Conservation (phyloP, 345 rosid genomes). For the Lepidium didymum region DNA sequence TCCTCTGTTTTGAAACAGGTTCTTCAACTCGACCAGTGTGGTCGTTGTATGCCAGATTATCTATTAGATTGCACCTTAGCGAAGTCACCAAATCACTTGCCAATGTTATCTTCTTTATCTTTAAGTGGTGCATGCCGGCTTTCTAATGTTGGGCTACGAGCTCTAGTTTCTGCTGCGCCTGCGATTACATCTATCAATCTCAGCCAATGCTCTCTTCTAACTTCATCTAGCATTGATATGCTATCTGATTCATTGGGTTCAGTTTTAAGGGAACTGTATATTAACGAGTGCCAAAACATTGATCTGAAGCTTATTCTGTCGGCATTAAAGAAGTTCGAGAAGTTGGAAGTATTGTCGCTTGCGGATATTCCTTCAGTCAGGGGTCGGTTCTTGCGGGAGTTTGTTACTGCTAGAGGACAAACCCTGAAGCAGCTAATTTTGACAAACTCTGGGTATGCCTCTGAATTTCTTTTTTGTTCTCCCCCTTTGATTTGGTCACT, state of each 20-base stretch:
- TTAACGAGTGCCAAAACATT: slow-evolving; percentile 72
- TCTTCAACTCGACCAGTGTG: slow-evolving; percentile 81
- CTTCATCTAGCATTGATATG: slow-evolving; percentile 46
- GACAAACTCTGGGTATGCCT: slow-evolving; percentile 60
- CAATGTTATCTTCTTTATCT: slow-evolving; percentile 52
- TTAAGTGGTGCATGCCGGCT: slow-evolving; percentile 77
- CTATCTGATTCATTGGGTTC: slow-evolving; percentile 55
- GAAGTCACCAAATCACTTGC: slow-evolving; percentile 47
- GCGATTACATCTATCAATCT: slow-evolving; percentile 62
- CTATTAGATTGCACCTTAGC: slow-evolving; percentile 44
- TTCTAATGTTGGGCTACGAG: slow-evolving; percentile 60
- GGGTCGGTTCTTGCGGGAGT: slow-evolving; percentile 48
- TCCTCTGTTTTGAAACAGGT: slow-evolving; percentile 44
- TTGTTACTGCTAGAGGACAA: slow-evolving; percentile 41
- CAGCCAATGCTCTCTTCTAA: slow-evolving; percentile 76
- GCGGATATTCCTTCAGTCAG: slow-evolving; percentile 53
- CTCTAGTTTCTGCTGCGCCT: slow-evolving; percentile 58
- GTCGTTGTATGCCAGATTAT: slow-evolving; percentile 77
- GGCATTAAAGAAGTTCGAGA: slow-evolving; percentile 52
- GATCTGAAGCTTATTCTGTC: slow-evolving; percentile 54
- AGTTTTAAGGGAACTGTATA: slow-evolving; percentile 56
- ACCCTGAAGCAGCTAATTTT: slow-evolving; percentile 64
- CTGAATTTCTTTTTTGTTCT: slow-evolving; percentile 9
- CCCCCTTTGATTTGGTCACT: neutral
- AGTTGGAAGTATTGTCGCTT: slow-evolving; percentile 64